Conservation (phyloP, 768 basidiomycete species). For the Tulasnella sp. region DNA sequence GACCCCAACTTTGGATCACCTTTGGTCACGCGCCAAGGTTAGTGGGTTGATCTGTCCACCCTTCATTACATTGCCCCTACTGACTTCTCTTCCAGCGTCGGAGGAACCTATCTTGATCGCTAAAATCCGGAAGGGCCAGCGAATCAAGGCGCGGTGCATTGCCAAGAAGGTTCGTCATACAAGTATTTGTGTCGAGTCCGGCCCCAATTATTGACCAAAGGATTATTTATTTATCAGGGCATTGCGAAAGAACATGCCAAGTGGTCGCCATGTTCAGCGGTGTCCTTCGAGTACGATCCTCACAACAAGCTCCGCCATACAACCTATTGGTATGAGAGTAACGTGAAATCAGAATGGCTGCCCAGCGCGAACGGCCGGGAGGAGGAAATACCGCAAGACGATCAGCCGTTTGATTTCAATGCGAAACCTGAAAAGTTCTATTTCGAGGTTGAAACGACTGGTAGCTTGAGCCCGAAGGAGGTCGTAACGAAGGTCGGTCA, state of each 20-base stretch:
- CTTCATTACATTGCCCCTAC: background rate
- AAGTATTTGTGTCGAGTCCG: too few species aligned
- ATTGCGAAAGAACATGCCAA: constrained; percentile 98
- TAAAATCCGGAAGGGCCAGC: constrained; percentile 91
- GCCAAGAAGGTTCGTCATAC: constrained; percentile 72
- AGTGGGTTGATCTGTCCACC: background rate
- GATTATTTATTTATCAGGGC: constrained; percentile 37
- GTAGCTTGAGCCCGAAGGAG: constrained; percentile 78
- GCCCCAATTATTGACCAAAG: constrained; percentile 8
- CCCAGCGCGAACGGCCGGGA: constrained; percentile 74
- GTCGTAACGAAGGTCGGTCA: constrained; percentile 67
- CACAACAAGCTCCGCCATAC: constrained; percentile 96
- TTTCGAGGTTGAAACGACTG: constrained; percentile 89
- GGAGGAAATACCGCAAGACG: constrained; percentile 70
- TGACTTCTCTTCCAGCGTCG: constrained; percentile 31
- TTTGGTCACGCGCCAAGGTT: background rate
- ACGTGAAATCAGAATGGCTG: constrained; percentile 83
- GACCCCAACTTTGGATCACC: constrained; percentile 10
- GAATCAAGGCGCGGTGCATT: constrained; percentile 70
- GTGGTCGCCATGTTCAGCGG: constrained; percentile 94
- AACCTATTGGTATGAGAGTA: constrained; percentile 84
- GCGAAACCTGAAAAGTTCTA: constrained; percentile 88
- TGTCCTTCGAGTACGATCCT: constrained; percentile 96
- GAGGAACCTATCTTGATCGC: constrained; percentile 76
- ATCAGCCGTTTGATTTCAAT: constrained; percentile 77